These are phyloP conservation scores for Sedum album DNA, from an alignment of 164 flowering plant genomes.

Conservation along the genomic window DNA sequence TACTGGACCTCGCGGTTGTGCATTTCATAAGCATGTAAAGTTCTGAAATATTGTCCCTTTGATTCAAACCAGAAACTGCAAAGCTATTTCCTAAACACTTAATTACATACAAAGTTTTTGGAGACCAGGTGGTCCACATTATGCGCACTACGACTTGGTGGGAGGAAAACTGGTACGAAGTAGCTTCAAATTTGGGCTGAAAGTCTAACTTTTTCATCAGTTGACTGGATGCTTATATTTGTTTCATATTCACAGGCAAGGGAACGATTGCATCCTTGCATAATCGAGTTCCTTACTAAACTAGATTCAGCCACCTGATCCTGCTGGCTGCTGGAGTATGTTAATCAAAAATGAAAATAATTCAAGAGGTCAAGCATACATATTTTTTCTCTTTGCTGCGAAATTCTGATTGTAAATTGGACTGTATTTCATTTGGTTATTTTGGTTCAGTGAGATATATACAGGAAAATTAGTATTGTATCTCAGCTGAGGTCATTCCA, in stretches of 20 bases:
- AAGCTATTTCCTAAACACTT: too few species aligned
- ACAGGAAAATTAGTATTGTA: too few species aligned
- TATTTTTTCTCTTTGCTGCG: background rate
- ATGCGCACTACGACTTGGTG: slow-evolving; percentile 94
- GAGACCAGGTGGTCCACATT: too few species aligned
- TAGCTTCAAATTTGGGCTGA: background rate
- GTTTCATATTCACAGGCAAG: slow-evolving; percentile 42
- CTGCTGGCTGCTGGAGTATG: too few species aligned
- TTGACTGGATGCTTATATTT: background rate
- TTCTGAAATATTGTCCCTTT: too few species aligned
- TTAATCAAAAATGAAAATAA: background rate
- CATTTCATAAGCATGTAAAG: too few species aligned
- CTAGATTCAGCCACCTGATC: slow-evolving; percentile 26
- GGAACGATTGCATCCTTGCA: slow-evolving; percentile 69
- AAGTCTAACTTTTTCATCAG: background rate
- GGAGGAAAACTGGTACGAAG: slow-evolving; percentile 73
- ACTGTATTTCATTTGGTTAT: background rate
- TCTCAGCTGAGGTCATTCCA: too few species aligned
- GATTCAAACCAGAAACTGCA: too few species aligned
- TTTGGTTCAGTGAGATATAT: background rate
- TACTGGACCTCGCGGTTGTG: background rate
- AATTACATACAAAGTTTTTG: too few species aligned
- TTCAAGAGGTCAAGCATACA: background rate
- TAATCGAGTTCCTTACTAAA: slow-evolving; percentile 47
- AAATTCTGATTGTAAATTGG: background rate